phyloP scores from a whole-genome alignment of 768 basidiomycete species.

The Mycena sanguinolenta region DNA sequence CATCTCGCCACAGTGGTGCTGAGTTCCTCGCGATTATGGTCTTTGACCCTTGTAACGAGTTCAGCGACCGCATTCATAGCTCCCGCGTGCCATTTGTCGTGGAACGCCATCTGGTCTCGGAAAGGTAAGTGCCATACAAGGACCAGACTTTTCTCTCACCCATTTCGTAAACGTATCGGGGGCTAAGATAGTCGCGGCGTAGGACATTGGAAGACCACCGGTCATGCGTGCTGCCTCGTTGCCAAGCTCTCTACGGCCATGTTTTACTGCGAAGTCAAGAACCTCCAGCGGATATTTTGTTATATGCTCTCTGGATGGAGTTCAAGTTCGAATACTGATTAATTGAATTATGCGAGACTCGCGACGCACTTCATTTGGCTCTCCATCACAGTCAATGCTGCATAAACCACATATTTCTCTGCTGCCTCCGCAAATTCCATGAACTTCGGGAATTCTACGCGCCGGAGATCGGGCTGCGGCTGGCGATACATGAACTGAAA shows the following conservation, averaged over 20 bases:
- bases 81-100: too few species aligned
- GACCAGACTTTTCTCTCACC: background rate
- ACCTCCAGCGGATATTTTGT: background rate
- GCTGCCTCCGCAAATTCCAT: constrained; percentile 38
- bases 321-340: too few species aligned
- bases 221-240: background rate
- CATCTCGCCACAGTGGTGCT: too few species aligned
- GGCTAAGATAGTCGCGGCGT: background rate
- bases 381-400: background rate
- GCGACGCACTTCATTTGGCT: background rate
- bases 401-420: constrained; percentile 39
- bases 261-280: background rate
- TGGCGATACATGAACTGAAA: constrained; percentile 40
- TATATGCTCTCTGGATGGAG: too few species aligned
- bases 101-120: too few species aligned
- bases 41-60: too few species aligned
- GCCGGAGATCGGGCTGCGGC: constrained; percentile 35
- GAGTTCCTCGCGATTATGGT: too few species aligned
- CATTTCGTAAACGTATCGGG: background rate
- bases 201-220: background rate
- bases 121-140: too few species aligned
- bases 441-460: constrained; percentile 26
- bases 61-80: too few species aligned
- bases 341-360: too few species aligned
- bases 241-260: background rate